These are phyloP conservation scores for Fusarium udum DNA, from an alignment of 2,329 filamentous ascomycete species.

Conservation along the genomic window DNA sequence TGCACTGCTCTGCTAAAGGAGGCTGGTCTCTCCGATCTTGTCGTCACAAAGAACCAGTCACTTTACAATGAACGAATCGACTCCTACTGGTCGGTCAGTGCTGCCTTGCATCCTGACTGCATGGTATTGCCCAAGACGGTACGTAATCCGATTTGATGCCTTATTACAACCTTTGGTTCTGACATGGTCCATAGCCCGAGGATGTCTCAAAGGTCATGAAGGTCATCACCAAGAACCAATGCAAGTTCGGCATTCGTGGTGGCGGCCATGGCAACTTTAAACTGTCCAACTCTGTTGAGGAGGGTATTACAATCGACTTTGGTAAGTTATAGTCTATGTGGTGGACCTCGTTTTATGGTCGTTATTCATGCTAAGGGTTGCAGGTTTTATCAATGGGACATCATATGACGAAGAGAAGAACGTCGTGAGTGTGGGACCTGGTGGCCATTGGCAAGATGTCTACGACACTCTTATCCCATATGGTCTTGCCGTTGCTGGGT, in stretches of 20 bases:
- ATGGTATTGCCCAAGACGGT: conserved; percentile 47
- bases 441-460: conserved; percentile 50
- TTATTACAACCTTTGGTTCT: neutral
- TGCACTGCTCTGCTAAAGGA: conserved; percentile 40
- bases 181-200: conserved; percentile 16
- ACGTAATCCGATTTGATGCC: neutral
- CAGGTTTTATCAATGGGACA: conserved; percentile 45
- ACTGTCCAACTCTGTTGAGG: conserved; percentile 48
- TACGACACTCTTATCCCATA: conserved; percentile 48
- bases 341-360: rapidly evolving
- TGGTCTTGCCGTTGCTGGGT: conserved; percentile 46
- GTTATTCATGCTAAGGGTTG: neutral
- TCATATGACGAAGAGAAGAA: conserved; percentile 43
- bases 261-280: conserved; percentile 50
- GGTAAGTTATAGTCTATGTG: conserved; percentile 14
- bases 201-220: conserved; percentile 51
- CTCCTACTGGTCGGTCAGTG: conserved; percentile 51
- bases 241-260: conserved; percentile 52
- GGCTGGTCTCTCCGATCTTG: conserved; percentile 42
- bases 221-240: conserved; percentile 44
- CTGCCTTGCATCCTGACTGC: conserved; percentile 49
- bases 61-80: conserved; percentile 45
- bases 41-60: conserved; percentile 42
- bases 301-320: conserved; percentile 52
- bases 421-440: conserved; percentile 48